A percentile compares a stretch with the other conserved stretches of the same genome.
Evolutionary conservation across 169 alveolate genomes (phyloP).

Genomic region (Plasmodium chabaudi): DNA sequence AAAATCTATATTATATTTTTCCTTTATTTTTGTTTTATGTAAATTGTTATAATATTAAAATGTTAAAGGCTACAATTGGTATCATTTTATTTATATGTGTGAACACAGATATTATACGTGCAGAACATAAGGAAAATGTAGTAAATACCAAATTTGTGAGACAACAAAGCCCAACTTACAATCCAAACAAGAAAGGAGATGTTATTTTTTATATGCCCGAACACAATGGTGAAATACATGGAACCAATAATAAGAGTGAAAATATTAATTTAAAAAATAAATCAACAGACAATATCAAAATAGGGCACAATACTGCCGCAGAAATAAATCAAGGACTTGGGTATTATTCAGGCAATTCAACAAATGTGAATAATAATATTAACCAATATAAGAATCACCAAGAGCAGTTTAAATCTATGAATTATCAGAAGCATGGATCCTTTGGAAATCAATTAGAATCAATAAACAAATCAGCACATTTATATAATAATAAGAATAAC

Average conservation of each 20-base stretch:
- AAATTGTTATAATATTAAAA: constrained; percentile 20
- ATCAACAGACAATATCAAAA: neutral
- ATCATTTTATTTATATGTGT: constrained; percentile 39
- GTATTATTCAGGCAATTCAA: no score
- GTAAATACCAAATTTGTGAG: constrained; percentile 15
- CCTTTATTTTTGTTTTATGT: neutral
- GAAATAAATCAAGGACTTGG: neutral
- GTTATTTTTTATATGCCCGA: constrained; percentile 74
- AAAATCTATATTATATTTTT: neutral
- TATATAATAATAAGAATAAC: no score
- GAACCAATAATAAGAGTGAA: neutral
- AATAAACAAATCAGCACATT: no score
- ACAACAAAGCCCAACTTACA: constrained; percentile 46
- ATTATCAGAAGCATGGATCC: no score
- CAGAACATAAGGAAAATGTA: neutral
- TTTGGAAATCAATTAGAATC: no score
- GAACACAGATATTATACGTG: constrained; percentile 10
- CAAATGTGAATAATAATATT: no score
- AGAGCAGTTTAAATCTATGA: no score
- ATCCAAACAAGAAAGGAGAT: constrained; percentile 25
- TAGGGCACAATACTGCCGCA: constrained; percentile 5
- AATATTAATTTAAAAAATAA: constrained; percentile 15
- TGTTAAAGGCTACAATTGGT: constrained; percentile 51
- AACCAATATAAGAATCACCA: no score
- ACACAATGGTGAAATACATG: neutral